Evolutionary conservation across 495 filamentous ascomycete species (phyloP).

Genomic region (Penicillium alfredii): DNA sequence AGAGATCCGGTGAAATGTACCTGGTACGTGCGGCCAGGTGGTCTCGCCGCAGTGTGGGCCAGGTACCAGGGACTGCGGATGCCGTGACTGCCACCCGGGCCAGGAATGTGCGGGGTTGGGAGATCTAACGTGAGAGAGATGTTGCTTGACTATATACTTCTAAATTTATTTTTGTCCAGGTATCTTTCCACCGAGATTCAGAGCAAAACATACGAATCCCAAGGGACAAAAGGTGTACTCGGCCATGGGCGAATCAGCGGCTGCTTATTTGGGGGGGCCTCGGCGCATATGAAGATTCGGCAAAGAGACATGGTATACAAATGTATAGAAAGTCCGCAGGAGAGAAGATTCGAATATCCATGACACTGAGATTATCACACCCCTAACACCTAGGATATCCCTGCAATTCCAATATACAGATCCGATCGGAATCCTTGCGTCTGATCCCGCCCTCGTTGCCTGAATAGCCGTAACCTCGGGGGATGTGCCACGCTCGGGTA

Average conservation of each 20-base stretch:
- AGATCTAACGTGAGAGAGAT: no score
- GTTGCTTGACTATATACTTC: no score
- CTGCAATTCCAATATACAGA: background rate
- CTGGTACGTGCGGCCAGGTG: conserved; percentile 14
- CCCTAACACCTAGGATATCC: no score
- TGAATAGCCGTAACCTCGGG: conserved; percentile 23
- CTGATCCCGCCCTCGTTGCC: conserved; percentile 8
- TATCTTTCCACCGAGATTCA: no score
- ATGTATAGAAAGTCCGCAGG: background rate
- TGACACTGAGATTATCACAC: no score
- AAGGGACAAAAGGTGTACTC: no score
- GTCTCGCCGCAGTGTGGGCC: conserved; percentile 13
- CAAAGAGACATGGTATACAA: no score
- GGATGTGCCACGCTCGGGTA: conserved; percentile 12
- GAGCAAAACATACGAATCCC: no score
- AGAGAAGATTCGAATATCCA: no score
- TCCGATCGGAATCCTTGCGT: conserved; percentile 5
- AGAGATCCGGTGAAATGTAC: no score
- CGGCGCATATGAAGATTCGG: conserved; percentile 10
- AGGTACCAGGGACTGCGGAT: conserved; percentile 9
- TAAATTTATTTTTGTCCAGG: background rate
- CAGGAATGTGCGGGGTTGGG: no score
- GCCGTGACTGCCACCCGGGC: conserved; percentile 25
- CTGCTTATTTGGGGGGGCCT: conserved; percentile 24
- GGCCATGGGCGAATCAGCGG: conserved; percentile 19